Base-by-base conservation (phyloP, 805 yeast species). In the Wickerhamiella shivajii region DNA sequence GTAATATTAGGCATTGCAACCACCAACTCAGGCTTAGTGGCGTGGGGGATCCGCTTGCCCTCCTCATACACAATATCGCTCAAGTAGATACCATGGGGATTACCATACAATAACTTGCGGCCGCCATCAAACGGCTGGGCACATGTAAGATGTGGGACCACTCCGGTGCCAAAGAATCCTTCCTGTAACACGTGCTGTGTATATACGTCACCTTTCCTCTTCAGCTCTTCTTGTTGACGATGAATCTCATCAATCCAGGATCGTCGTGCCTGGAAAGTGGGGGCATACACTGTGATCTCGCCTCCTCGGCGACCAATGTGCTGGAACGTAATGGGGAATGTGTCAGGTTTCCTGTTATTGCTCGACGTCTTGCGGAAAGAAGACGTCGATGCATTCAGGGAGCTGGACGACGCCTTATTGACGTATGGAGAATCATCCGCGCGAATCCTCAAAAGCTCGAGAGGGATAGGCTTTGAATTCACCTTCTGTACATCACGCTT, bases 101-200 rank as follows among this genome's bases (percentile, higher is more conserved):
- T 84, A 27, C 97, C 97, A 49, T 80, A 85, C 22, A 90, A 54
- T 43, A 85, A 59, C 51, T 85, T 80, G 43, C 93, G 69, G 14
- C 97, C 97, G 34, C 95, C 95, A 50, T 90, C 93, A 53, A 80
- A 77, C 21, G 95, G 93, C 24, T 79, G 84, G 18, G 84, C 87
- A 61, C 96, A 84, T 50, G 81, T 84, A 46, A 87, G 79, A 40
- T 77, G 70, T 4, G 28, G 23, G 6, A 31, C 21, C 50, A 85
- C 73, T 14, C 64, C 62, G 31, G 74, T 71, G 43, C 73, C 83
- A 55, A 85, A 85, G 47, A 72, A 71, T 40, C 77, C 65, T 16
- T 81, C 74, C 42, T 77, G 79, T 36, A 81, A 64, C 40, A 83
- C 77, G 12, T 75, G 72, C 42, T 77, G 60, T 1, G 90, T 74